phyloP scores from a whole-genome alignment of 2,329 filamentous ascomycete genomes.

The Stemphylium vesicarium region DNA sequence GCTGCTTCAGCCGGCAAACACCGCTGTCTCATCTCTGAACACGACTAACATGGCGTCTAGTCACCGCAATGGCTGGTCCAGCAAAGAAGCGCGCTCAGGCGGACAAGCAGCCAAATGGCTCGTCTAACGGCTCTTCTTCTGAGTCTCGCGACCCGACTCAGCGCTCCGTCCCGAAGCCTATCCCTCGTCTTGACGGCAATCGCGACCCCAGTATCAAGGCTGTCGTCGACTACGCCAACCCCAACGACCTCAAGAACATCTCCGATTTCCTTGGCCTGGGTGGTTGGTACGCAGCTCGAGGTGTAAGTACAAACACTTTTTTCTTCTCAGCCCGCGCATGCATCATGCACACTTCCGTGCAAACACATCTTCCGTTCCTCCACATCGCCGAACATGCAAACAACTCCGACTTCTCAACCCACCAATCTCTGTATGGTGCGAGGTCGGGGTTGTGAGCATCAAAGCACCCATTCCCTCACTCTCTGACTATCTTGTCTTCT shows the following conservation, averaged over 20 bases:
- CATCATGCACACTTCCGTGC: slow-evolving; percentile 11
- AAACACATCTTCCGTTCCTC: neutral
- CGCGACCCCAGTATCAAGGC: slow-evolving; percentile 31
- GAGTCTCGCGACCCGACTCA: slow-evolving; percentile 33
- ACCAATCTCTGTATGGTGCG: neutral
- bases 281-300: slow-evolving; percentile 46
- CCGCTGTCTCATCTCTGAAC: slow-evolving; percentile 1
- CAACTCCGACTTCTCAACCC: neutral
- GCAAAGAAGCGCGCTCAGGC: slow-evolving; percentile 42
- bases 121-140: slow-evolving; percentile 34
- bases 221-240: slow-evolving; percentile 33
- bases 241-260: slow-evolving; percentile 43
- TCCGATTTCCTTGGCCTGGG: slow-evolving; percentile 44
- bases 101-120: slow-evolving; percentile 36
- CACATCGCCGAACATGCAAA: slow-evolving; percentile 9
- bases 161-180: slow-evolving; percentile 36
- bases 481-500: neutral
- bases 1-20: neutral
- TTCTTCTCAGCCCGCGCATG: slow-evolving; percentile 8
- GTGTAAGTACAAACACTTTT: slow-evolving; percentile 43
- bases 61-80: slow-evolving; percentile 46
- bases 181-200: slow-evolving; percentile 45
- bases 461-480: neutral
- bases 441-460: slow-evolving; percentile 6
- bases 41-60: slow-evolving; percentile 26